Base-by-base conservation (phyloP, 306 rosid genomes). In the Quercus alba region DNA sequence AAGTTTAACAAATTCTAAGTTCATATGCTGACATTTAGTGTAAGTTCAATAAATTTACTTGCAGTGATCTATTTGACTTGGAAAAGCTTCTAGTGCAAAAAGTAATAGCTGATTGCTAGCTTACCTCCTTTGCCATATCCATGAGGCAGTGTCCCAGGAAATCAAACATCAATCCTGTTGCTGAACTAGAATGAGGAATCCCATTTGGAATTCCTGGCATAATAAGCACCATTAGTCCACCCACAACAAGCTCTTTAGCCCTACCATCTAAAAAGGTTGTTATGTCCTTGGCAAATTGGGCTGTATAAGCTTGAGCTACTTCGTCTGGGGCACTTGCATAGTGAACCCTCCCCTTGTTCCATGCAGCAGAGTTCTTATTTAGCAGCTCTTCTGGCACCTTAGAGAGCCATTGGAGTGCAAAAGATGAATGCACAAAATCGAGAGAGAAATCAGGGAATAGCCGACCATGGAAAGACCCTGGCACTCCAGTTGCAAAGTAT, bases 381-480 rank as follows among this genome's bases (percentile, higher is more conserved):
- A 56, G 54, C 55, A 82, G 28, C 30, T 77, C 75, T 73, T 64
- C 30, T 0, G 82, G 85, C 18, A 73, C 8, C 46, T 44, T 77
- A 3, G 82, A 82, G 23, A 82, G 79, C 72, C 75, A 64, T 5
- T 78, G 85, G 6, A 82, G 10, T 19, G 82, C 82, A 28, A 25
- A 64, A 1, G 75, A 73, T 15, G 82, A 64, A 59, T 82, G 72
- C n/a, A 74, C 73, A 56, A 82, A 26, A 13, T 82, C 46, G 10
- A 82, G 72, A 30, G 72, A 73, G 11, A 67, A 49, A 12, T 61
- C 21, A 0, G 81, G 85, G 38, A 81, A 81, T 4, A 81, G 23
- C 15, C 52, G 76, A 30, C 66, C 59, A 3, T 82, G 61, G 28
- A 82, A 82, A 15, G 85, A 82, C 1, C 85, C 82, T 0, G 82